These are phyloP conservation scores for Fusarium sublunatum DNA, from an alignment of 2,329 filamentous ascomycete genomes.

Conservation along the genomic window DNA sequence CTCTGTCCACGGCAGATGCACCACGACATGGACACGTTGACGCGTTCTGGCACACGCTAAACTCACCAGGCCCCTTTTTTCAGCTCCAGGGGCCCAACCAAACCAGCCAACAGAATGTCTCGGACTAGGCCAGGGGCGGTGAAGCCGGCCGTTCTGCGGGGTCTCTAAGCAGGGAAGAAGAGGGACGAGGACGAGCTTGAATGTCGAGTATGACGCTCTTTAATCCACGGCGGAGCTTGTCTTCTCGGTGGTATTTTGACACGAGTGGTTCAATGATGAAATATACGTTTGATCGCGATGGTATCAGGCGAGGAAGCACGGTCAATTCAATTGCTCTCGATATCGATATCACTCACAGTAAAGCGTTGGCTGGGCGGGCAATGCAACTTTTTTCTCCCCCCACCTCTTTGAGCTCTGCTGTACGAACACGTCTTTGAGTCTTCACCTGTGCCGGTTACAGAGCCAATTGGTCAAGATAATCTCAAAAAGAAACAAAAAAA, in stretches of 20 bases:
- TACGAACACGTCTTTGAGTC: slow-evolving; percentile 5
- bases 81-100: slow-evolving; percentile 12
- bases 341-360: background rate
- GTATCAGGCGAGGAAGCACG: background rate
- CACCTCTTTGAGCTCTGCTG: slow-evolving; percentile 10
- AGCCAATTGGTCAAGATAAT: slow-evolving; percentile 15
- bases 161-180: slow-evolving; percentile 23
- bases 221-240: slow-evolving; percentile 32
- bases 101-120: slow-evolving; percentile 1
- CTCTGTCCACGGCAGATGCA: slow-evolving; percentile 6
- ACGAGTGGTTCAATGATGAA: slow-evolving; percentile 32
- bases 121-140: slow-evolving; percentile 15
- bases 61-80: background rate
- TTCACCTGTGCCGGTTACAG: background rate
- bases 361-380: background rate
- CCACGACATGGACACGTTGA: slow-evolving; percentile 18
- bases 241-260: slow-evolving; percentile 34
- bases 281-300: slow-evolving; percentile 6
- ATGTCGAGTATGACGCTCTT: slow-evolving; percentile 32
- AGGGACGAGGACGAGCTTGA: slow-evolving; percentile 1
- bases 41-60: slow-evolving; percentile 6
- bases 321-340: background rate
- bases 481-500: background rate
- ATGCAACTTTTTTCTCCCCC: slow-evolving; percentile 2
- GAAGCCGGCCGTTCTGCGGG: slow-evolving; percentile 38